A percentile compares a stretch with the other conserved stretches of the same genome.
phyloP scores from a whole-genome alignment of 2,329 filamentous ascomycete genomes.

The Plenodomus tracheiphilus region DNA sequence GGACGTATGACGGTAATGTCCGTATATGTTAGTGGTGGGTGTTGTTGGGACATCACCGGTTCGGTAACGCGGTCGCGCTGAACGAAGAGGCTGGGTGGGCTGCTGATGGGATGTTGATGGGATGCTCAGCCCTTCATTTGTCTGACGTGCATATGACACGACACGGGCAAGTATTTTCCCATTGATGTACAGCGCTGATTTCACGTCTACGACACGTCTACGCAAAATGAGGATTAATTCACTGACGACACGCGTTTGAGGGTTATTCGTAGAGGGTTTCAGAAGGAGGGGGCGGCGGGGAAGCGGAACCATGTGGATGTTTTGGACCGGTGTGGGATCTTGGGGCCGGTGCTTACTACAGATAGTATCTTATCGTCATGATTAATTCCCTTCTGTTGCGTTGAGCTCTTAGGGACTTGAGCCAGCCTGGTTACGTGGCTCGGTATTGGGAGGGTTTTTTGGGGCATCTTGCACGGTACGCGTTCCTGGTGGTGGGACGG shows the following conservation, averaged over 20 bases:
- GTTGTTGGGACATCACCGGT: too few relatives aligned
- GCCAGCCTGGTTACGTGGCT: too few relatives aligned
- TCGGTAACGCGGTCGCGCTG: background rate
- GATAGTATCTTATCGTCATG: background rate
- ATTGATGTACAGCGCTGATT: background rate
- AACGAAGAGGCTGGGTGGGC: background rate
- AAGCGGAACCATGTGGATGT: background rate
- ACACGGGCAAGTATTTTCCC: background rate
- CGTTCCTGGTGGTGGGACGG: background rate
- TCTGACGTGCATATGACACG: background rate
- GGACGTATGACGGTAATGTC: too few relatives aligned
- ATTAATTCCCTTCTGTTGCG: background rate
- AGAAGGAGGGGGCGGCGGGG: slow-evolving; percentile 6
- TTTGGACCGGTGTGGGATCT: background rate
- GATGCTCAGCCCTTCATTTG: too few relatives aligned
- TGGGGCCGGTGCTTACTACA: too few relatives aligned
- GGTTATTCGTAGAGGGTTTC: slow-evolving; percentile 12
- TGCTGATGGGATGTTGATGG: background rate
- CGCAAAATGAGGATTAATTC: background rate
- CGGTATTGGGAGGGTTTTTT: background rate
- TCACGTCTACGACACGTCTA: background rate
- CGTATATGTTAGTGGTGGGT: too few relatives aligned
- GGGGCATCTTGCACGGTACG: background rate
- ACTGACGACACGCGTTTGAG: slow-evolving; percentile 14
- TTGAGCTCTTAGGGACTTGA: too few relatives aligned